These are phyloP conservation scores for Neodidymelliopsis sp. DNA, from an alignment of 2,329 filamentous ascomycete species.

Conservation along the genomic window DNA sequence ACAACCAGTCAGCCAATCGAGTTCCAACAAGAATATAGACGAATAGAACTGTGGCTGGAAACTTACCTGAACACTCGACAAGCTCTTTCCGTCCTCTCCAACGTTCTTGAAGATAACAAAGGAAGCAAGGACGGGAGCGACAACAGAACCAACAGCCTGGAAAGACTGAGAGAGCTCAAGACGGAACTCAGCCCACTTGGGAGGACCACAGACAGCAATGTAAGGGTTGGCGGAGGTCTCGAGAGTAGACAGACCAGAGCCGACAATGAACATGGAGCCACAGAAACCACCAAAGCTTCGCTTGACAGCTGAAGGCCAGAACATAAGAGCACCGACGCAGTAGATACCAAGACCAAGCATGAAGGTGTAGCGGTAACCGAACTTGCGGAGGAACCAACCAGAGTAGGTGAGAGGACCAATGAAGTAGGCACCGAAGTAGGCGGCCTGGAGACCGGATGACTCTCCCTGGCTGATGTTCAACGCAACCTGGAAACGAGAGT, in stretches of 20 bases:
- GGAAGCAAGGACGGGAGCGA: slow-evolving; percentile 76
- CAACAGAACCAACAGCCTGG: slow-evolving; percentile 76
- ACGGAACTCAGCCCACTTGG: slow-evolving; percentile 76
- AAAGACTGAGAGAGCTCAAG: slow-evolving; percentile 81
- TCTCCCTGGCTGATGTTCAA: slow-evolving; percentile 58
- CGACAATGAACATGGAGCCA: slow-evolving; percentile 74
- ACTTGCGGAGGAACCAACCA: slow-evolving; percentile 70
- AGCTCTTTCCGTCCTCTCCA: slow-evolving; percentile 61
- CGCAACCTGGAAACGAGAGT: slow-evolving; percentile 53
- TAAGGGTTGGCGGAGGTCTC: slow-evolving; percentile 83
- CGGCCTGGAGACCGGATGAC: slow-evolving; percentile 68
- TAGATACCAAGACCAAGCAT: slow-evolving; percentile 76
- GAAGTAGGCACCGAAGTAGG: slow-evolving; percentile 69
- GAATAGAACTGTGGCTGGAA: no score
- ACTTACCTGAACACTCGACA: slow-evolving; percentile 77
- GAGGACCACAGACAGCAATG: slow-evolving; percentile 76
- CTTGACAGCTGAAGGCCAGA: slow-evolving; percentile 81
- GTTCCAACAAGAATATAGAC: no score
- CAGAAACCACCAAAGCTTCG: slow-evolving; percentile 78
- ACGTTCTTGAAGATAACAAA: slow-evolving; percentile 75
- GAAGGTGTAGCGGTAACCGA: slow-evolving; percentile 82
- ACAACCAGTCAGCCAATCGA: no score
- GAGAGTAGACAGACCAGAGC: slow-evolving; percentile 74
- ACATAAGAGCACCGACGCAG: slow-evolving; percentile 75
- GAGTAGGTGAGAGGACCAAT: slow-evolving; percentile 62